Conservation (phyloP, 768 basidiomycete species). For the Amanita exitialis region DNA sequence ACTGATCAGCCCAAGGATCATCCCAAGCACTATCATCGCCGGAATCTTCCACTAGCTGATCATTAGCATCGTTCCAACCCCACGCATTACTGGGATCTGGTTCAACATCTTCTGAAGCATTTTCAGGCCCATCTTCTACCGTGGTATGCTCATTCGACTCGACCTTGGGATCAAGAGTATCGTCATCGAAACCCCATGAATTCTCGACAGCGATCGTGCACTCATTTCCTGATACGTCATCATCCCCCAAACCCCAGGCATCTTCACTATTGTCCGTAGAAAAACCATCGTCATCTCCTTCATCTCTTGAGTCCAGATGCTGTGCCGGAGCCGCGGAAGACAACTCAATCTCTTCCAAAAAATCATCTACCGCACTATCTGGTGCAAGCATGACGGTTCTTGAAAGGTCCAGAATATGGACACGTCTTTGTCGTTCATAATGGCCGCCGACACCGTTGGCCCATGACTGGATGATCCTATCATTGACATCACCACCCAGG, state of each 20-base stretch:
- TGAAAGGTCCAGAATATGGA: constrained; percentile 52
- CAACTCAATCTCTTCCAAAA: constrained; percentile 29
- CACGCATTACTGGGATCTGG: constrained; percentile 51
- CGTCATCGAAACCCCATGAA: constrained; percentile 48
- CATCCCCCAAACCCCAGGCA: constrained; percentile 30
- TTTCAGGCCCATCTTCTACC: background rate
- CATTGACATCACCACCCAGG: constrained; percentile 36
- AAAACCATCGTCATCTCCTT: background rate
- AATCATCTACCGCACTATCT: constrained; percentile 27
- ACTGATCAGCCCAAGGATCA: constrained; percentile 46
- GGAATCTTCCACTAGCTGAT: constrained; percentile 19
- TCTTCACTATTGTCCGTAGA: background rate
- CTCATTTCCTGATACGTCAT: constrained; percentile 15
- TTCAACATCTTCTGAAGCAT: constrained; percentile 7
- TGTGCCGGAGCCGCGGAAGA: constrained; percentile 20
- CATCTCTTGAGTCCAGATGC: constrained; percentile 13
- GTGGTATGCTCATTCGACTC: constrained; percentile 10
- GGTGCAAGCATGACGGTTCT: constrained; percentile 41
- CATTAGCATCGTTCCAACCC: constrained; percentile 65
- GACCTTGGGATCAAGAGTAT: constrained; percentile 16
- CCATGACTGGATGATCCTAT: constrained; percentile 58
- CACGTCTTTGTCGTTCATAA: constrained; percentile 71
- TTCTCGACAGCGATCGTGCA: constrained; percentile 25
- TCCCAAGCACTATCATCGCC: constrained; percentile 47
- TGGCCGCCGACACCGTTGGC: constrained; percentile 55